Base-by-base conservation (phyloP, 768 basidiomycete genomes). In the Gloeopeniophorella convolvens region DNA sequence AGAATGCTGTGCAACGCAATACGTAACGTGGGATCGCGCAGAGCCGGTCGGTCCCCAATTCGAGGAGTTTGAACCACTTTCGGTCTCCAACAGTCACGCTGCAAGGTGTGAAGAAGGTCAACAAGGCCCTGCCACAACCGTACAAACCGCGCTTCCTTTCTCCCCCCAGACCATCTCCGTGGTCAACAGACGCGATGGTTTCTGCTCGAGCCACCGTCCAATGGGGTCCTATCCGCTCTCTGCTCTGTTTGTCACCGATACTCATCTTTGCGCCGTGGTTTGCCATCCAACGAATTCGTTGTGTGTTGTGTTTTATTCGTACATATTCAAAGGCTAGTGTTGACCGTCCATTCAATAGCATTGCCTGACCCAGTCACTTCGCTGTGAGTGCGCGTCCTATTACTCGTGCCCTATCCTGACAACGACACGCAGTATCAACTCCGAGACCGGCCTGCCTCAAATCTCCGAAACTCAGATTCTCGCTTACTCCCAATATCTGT, bases 381-480 rank as follows among this genome's bases (percentile, higher is more conserved):
- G 8, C 60, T 56, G 60, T 61, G 33, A 33, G 33, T 37, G 13
- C n/a, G 11, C 21, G 13, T 45, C 8, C 10, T 32, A 7, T 28
- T 32, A 16, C 11, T 42, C 26, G 16, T 28, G 12, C 11, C 11
- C 4, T 26, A 8, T 10, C 4, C 32, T 45, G 9, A 18, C 16
- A 24, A 20, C 20, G 28, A n/a, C 27, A 43, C 23, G n/a, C 43
- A 68, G 66, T 3, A 31, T 59, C 41, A 63, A 87, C 63, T 72
- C 82, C 5, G 50, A 59, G 10, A 87, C 82, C 0, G 67, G 71
- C 28, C 65, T 80, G 3, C 83, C 86, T 4, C 83, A 85, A 59
- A 77, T 88, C 21, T 87, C 86, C 0, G 87, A 89, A 64, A 62
- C 75, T 0, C 77, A 75, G 12, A 84, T 90, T 44, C 75, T 89